Conservation (phyloP, 108 stramenopile species). For the Nitzschia sp. region DNA sequence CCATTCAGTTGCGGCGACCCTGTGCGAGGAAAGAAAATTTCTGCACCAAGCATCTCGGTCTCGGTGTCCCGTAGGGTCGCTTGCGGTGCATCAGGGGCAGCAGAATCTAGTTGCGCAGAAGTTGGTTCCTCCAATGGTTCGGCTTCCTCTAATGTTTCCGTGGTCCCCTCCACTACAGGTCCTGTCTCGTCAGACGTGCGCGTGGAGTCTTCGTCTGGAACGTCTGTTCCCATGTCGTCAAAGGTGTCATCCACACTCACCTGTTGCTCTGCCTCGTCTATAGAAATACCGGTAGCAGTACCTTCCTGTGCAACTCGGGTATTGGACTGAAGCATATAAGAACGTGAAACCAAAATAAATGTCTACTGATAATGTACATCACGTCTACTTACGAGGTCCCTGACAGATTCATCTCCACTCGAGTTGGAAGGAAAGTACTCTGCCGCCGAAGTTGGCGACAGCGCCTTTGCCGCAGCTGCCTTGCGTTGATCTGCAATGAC, state of each 20-base stretch:
- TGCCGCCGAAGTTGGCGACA: conserved; percentile 33
- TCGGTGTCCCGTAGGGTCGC: conserved; percentile 15
- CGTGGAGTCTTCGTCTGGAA: not conserved
- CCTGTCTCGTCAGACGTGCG: not conserved
- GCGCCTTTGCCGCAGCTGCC: conserved; percentile 28
- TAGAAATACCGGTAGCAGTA: not conserved
- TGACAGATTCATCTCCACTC: conserved; percentile 38
- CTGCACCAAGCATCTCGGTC: conserved; percentile 23
- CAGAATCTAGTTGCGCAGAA: not conserved
- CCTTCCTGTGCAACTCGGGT: not conserved
- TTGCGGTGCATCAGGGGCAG: not conserved
- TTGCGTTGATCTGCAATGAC: conserved; percentile 30
- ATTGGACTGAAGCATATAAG: conserved; percentile 8
- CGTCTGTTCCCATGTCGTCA: not conserved
- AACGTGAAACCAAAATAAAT: conserved; percentile 6
- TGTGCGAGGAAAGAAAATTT: conserved; percentile 30
- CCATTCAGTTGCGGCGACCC: conserved; percentile 27
- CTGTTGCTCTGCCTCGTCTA: not conserved
- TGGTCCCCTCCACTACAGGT: not conserved
- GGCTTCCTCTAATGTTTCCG: not conserved
- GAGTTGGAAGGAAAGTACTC: conserved; percentile 36
- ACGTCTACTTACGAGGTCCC: conserved; percentile 8
- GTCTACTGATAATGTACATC: not conserved
- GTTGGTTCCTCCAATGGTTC: not conserved
- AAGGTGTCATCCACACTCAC: not conserved